Evolutionary conservation across 345 rosid species (phyloP), one percentile per base, ranked within the genome.

Genomic region (Gossypium anomalum): DNA sequence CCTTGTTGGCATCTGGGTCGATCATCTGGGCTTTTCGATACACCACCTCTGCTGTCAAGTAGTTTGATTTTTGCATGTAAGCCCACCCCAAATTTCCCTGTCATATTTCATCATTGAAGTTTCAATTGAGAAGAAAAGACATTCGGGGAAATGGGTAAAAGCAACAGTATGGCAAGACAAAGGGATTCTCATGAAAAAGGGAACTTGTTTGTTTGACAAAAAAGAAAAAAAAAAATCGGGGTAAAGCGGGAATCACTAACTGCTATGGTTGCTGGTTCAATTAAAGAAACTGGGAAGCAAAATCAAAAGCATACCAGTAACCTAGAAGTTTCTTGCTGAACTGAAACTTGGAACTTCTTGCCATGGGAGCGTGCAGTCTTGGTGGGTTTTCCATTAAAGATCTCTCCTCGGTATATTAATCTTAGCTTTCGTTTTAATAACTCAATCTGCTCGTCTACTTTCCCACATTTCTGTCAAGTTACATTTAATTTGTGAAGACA

Each of bases 61-160:
- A 60, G 85, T 90, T 95, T 13, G 88, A 75, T 78, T 95, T 90
- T 75, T 90, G 97, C 97, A 93, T 91, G 80, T 95, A 89, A 29
- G 96, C 99, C 99, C 99, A 95, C 9, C 96, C 99, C 85, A 95
- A 80, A 77, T 95, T 93, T 3, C 99, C 99, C 98, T 95, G 78
- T 20, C 12, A 20, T 6, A 53, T 20, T 15, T 4, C 60, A 11
- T 3, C 60, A 19, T 20, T 56, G 60, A 56, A 57, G 61, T 20
- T 57, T 20, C 29, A 0, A 10, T 22, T 57, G 15, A 57, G 61
- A 60, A 25, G 17, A 15, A 27, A 60, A n/a, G 63, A 59, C 38
- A 59, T 60, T 14, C n/a, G 15, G 19, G 38, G 38, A 60, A 60
- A 14, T 12, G 6, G 41, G 19, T 7, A 17, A 52, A 52, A 52